Base-by-base conservation (phyloP, 371 early-diverging fungal genomes). In the Mortierella sp. region DNA sequence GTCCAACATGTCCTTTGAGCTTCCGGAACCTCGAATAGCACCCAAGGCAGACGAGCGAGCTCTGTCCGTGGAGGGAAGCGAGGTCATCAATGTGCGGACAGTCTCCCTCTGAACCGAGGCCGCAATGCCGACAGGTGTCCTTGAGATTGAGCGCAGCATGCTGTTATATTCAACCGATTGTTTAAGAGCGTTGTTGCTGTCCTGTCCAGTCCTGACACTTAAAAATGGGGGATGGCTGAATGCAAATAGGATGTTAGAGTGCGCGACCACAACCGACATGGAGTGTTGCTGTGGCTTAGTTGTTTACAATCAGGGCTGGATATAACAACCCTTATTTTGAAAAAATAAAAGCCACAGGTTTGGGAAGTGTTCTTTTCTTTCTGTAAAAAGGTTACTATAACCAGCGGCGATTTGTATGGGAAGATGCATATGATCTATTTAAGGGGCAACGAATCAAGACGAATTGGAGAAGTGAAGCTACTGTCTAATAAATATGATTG, bases 1-100 rank as follows among this genome's bases (percentile, higher is more conserved):
- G 62, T 89, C 89, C 73, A 85, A 77, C 69, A 84, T 85, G 47
- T 86, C 84, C 52, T 85, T 87, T 4, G 88, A 83, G n/a, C 24
- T 43, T 3, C 81, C 81, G 8, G 69, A 32, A 52, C 69, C 50
- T 33, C 81, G 71, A 58, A 75, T 52, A 40, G 81, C 81, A 22
- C 81, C 81, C 47, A 80, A 55, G 13, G 75, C 75, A 24, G 68
- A 61, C 32, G 81, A 80, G 22, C 81, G 81, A 28, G 81, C 68
- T 58, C 81, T 65, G 69, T 80, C 81, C 15, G 61, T 33, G 38
- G 60, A 38, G 21, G 64, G 61, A 28, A 58, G 62, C 63, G 81
- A 75, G 61, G 81, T 75, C 72, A 68, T 69, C 58, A 80, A 52
- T 8, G 81, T 65, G 16, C 81, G 81, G 50, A 74, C 74, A 13